These are phyloP conservation scores for Mucor racemosus DNA, from an alignment of 371 early-diverging fungal species.

Conservation along the genomic window DNA sequence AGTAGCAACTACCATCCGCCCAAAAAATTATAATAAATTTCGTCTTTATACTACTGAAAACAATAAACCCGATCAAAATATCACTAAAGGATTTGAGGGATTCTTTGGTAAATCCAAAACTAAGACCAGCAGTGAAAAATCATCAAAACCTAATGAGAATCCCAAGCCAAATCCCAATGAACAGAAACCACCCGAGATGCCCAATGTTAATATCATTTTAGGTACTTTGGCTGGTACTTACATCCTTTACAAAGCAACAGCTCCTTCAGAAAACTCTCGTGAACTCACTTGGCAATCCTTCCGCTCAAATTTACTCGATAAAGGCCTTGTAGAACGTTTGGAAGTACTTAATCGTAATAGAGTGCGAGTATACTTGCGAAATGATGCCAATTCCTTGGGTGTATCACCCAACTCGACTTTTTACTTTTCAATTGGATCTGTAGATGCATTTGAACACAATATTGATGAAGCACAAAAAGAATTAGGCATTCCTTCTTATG, in stretches of 20 bases:
- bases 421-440: slow-evolving; percentile 93
- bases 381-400: slow-evolving; percentile 65
- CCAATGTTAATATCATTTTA: slow-evolving; percentile 56
- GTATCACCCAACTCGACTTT: slow-evolving; percentile 41
- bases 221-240: slow-evolving; percentile 58
- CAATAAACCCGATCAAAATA: slow-evolving; percentile 19
- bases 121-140: slow-evolving; percentile 24
- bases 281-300: slow-evolving; percentile 95
- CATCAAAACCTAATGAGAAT: slow-evolving; percentile 5
- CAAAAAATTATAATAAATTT: not conserved
- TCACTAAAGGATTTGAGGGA: slow-evolving; percentile 49
- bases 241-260: slow-evolving; percentile 56
- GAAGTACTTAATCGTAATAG: slow-evolving; percentile 84
- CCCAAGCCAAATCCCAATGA: slow-evolving; percentile 1
- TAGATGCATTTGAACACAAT: slow-evolving; percentile 92
- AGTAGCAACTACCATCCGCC: slow-evolving; percentile 1
- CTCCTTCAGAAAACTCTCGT: slow-evolving; percentile 53
- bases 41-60: slow-evolving; percentile 18
- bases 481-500: slow-evolving; percentile 85
- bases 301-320: slow-evolving; percentile 84
- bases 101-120: slow-evolving; percentile 40
- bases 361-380: slow-evolving; percentile 81
- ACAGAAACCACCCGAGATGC: slow-evolving; percentile 35
- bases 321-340: slow-evolving; percentile 90
- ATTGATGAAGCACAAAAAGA: slow-evolving; percentile 91